phyloP scores from a whole-genome alignment of 2,329 filamentous ascomycete species.

The Penicillium corylophilum region DNA sequence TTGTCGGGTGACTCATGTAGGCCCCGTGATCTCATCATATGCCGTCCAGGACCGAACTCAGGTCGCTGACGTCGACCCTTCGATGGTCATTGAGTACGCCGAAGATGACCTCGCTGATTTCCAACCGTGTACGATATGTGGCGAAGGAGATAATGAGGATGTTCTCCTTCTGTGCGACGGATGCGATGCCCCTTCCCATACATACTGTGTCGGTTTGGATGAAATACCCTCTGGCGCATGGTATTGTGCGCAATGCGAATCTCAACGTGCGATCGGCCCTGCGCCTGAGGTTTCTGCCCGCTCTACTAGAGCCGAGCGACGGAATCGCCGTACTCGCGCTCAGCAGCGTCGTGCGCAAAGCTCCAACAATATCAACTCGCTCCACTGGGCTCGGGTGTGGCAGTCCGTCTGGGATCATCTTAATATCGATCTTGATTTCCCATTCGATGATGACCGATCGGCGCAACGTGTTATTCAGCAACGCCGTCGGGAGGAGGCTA shows the following conservation, averaged over 20 bases:
- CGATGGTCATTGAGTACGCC: slow-evolving; percentile 67
- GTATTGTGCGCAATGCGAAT: slow-evolving; percentile 83
- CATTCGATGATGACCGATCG: slow-evolving; percentile 72
- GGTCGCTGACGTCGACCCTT: slow-evolving; percentile 78
- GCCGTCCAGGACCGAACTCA: slow-evolving; percentile 59
- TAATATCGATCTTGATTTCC: slow-evolving; percentile 78
- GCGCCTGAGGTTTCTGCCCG: slow-evolving; percentile 36
- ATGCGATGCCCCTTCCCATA: slow-evolving; percentile 87
- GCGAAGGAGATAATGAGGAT: slow-evolving; percentile 75
- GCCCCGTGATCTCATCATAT: slow-evolving; percentile 59
- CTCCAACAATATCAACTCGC: slow-evolving; percentile 43
- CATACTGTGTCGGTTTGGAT: slow-evolving; percentile 83
- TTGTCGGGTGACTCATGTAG: slow-evolving; percentile 36
- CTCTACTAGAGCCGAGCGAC: slow-evolving; percentile 43
- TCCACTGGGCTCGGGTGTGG: slow-evolving; percentile 78
- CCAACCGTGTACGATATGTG: slow-evolving; percentile 81
- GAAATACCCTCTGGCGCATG: slow-evolving; percentile 73
- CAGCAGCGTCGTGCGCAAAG: slow-evolving; percentile 44
- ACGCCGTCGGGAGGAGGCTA: slow-evolving; percentile 47
- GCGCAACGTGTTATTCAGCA: slow-evolving; percentile 57
- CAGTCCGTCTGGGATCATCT: slow-evolving; percentile 80
- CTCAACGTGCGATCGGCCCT: slow-evolving; percentile 45
- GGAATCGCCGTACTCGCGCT: slow-evolving; percentile 48
- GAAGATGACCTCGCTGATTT: slow-evolving; percentile 61
- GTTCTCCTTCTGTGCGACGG: slow-evolving; percentile 85